phyloP scores from a whole-genome alignment of 2,329 filamentous ascomycete species.

The Cryphonectria naterciae region DNA sequence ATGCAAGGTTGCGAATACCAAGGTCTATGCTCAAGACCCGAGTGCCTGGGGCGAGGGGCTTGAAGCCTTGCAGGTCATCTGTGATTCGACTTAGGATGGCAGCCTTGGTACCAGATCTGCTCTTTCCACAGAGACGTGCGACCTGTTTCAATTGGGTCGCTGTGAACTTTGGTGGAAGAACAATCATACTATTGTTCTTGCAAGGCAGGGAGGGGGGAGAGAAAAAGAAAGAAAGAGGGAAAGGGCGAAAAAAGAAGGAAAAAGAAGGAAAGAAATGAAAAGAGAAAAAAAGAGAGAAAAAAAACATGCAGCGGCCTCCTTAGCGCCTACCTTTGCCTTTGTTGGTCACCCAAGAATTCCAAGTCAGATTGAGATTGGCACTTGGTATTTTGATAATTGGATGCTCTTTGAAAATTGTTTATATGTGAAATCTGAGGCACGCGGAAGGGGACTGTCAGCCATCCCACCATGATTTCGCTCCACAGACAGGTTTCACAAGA shows the following conservation, averaged over 20 bases:
- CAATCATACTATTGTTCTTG: constrained; percentile 15
- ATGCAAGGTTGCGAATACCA: constrained; percentile 81
- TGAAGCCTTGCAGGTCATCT: constrained; percentile 38
- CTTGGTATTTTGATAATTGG: background rate
- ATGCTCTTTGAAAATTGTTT: background rate
- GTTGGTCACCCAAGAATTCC: background rate
- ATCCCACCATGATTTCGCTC: background rate
- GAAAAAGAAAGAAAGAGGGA: background rate
- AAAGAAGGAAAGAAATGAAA: no score
- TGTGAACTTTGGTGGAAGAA: constrained; percentile 20
- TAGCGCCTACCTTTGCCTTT: background rate
- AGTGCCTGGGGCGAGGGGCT: constrained; percentile 35
- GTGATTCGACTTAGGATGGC: constrained; percentile 56
- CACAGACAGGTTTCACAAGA: background rate
- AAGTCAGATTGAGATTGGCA: background rate
- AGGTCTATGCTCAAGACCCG: constrained; percentile 80
- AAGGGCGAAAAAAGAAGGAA: no score
- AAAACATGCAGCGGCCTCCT: background rate
- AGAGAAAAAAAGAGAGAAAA: no score
- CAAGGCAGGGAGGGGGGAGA: no score
- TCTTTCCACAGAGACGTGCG: constrained; percentile 24
- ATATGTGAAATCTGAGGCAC: background rate
- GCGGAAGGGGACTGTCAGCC: background rate
- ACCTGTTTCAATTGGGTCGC: constrained; percentile 20
- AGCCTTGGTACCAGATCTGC: constrained; percentile 57